Evolutionary conservation across 176 grass and related monocot species (phyloP), one percentile per base, ranked within the genome.

Genomic region (Ananas comosus): DNA sequence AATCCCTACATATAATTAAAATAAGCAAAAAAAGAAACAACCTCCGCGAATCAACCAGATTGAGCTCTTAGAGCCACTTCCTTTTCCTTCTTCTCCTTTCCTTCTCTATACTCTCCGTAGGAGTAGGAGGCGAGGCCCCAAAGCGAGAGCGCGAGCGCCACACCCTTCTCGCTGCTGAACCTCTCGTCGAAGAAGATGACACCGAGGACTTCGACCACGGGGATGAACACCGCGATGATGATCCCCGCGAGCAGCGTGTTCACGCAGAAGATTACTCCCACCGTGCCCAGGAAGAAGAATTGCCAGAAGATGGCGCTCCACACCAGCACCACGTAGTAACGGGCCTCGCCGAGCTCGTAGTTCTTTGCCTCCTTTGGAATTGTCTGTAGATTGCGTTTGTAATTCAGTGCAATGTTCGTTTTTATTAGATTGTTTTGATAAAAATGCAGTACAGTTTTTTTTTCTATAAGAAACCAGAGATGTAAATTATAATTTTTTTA

Each of bases 81-180:
- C 58, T 70, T 82, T 2, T 48, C 13, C 56, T 70, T 78, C 66
- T 75, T 75, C 24, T 66, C 79, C 12, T 61, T 80, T 72, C 68
- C 72, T 18, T 77, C 59, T 28, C 64, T 61, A 52, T 83, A 88
- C 77, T 88, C 85, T 13, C 89, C 89, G 33, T 88, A 88, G 27
- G 85, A 91, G 67, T 91, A 91, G 51, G 89, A 91, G 0, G 85
- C 85, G 14, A 91, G 85, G 22, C 89, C 89, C 89, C 89, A 91
- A 53, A 91, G 79, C 18, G 85, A 88, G 13, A 91, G 85, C 66
- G 51, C 76, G 2, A 91, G 79, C 11, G 89, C 81, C 0, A 91
- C 76, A 1, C 78, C 85, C 51, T 91, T 91, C 69, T 85, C 85
- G 51, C 85, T 88, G 72, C 51, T 81, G 65, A 91, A 91, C 77